Evolutionary conservation across 1,139 yeast genomes (phyloP).

Genomic region (Nadsonia commutata): DNA sequence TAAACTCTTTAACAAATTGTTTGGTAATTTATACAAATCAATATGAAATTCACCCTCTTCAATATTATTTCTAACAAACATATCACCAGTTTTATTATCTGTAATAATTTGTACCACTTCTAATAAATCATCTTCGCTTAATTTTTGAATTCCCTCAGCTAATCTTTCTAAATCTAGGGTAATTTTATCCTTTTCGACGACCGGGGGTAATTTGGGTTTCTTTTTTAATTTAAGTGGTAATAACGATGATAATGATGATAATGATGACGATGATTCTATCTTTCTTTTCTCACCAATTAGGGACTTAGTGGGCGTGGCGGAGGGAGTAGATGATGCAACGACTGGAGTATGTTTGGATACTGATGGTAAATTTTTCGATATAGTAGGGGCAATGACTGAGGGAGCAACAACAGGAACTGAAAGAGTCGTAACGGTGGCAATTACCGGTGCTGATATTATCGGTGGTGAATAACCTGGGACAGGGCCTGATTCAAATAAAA

Average conservation of each 20-base stretch:
- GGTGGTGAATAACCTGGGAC: slow-evolving; percentile 33
- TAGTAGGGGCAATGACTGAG: not conserved
- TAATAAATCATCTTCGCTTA: slow-evolving; percentile 82
- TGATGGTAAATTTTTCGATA: not conserved
- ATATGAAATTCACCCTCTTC: slow-evolving; percentile 96
- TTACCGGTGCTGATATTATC: not conserved
- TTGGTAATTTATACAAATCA: slow-evolving; percentile 91
- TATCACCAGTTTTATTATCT: slow-evolving; percentile 86
- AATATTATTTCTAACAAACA: slow-evolving; percentile 90
- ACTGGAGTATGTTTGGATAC: not conserved
- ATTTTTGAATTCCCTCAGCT: slow-evolving; percentile 78
- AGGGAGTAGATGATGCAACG: not conserved
- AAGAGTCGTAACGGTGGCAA: not conserved
- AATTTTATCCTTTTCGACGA: too few species aligned
- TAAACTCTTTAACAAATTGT: slow-evolving; percentile 74
- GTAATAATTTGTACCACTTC: slow-evolving; percentile 97
- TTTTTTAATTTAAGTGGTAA: slow-evolving; percentile 19
- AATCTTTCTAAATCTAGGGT: slow-evolving; percentile 70
- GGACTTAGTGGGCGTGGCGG: not conserved
- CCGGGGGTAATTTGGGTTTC: slow-evolving; percentile 54
- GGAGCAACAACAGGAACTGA: not conserved
- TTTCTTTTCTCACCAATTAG: too few species aligned
- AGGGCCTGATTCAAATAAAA: slow-evolving; percentile 68
- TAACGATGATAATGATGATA: not conserved
- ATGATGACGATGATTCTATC: not conserved